These are phyloP conservation scores for Porphyrellus cyaneotinctus DNA, from an alignment of 768 basidiomycete genomes.

Conservation along the genomic window DNA sequence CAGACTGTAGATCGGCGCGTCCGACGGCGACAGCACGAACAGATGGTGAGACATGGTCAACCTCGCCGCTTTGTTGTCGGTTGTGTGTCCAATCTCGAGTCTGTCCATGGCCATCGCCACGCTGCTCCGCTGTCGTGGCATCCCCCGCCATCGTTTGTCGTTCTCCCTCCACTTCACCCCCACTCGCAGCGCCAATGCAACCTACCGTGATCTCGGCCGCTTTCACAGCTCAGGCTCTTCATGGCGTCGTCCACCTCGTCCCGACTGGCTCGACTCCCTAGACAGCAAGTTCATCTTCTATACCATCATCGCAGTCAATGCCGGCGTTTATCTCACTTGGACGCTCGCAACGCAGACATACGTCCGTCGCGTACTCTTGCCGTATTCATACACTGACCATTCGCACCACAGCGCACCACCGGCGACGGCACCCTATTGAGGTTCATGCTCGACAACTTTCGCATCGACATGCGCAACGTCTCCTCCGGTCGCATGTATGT, in stretches of 20 bases:
- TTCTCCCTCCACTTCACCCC: conserved; percentile 16
- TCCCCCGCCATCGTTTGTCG: not conserved
- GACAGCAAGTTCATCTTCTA: conserved; percentile 54
- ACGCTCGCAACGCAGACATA: conserved; percentile 34
- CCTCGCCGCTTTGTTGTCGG: conserved; percentile 6
- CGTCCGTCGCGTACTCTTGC: conserved; percentile 29
- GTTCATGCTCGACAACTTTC: conserved; percentile 64
- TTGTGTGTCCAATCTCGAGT: conserved; percentile 2
- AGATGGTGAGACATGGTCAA: conserved; percentile 78
- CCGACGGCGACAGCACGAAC: conserved; percentile 80
- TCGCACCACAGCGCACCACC: conserved; percentile 33
- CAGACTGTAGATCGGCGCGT: conserved; percentile 80
- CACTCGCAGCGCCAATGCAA: conserved; percentile 16
- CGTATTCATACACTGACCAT: conserved; percentile 1
- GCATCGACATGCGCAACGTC: conserved; percentile 56
- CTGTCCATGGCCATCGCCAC: not conserved
- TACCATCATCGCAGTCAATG: conserved; percentile 62
- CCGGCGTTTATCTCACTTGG: conserved; percentile 59
- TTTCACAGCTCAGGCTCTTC: conserved; percentile 14
- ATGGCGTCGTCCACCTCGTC: conserved; percentile 29
- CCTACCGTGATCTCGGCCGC: conserved; percentile 19
- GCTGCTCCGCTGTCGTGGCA: conserved; percentile 11
- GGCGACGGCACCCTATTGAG: conserved; percentile 36
- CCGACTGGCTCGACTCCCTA: conserved; percentile 45
- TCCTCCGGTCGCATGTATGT: conserved; percentile 61